Base-by-base conservation (phyloP, 306 rosid species). In the Fragaria nilgerrensis region DNA sequence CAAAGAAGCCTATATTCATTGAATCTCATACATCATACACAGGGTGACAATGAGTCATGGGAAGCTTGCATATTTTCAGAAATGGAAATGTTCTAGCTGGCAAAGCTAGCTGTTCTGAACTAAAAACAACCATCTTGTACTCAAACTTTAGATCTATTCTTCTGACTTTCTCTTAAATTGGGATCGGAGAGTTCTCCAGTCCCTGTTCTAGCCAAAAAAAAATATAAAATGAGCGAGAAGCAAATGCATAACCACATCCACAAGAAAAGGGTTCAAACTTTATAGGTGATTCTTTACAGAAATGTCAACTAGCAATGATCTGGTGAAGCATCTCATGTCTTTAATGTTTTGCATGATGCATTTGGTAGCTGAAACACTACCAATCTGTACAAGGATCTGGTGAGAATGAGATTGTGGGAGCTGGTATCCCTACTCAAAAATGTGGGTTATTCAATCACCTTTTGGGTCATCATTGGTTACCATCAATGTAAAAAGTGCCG, bases 91-190 rank as follows among this genome's bases (percentile, higher is more conserved):
- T 53, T 73, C 27, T 17, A 9, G 65, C 64, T 49, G 73, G 74
- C 25, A 41, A 29, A 66, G 52, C 65, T 23, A 48, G 66, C 52
- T 50, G 64, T 76, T 76, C 50, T 22, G 50, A 70, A 64, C 34
- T 76, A 29, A 19, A 43, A 41, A 13, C 53, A 70, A 25, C 43
- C 8, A 7, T 13, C 74, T 69, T 44, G 55, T 43, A 43, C 32
- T 43, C 9, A 20, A 67, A 25, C 43, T 20, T 45, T 3, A 45
- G 50, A 45, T 13, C 50, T 45, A 45, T 13, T 2, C 0, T 23
- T 23, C 74, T 48, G 41, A 48, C 61, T 41, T 41, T 8, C 44
- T 32, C 36, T 32, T 37, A 37, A 37, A 37, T 5, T 37, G 1
- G 41, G 41, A 37, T 37, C 5, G 41, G 7, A 37, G 41, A 37